Conservation (phyloP, 192 early-diverging fungal species). For the Umbelopsis sp. region DNA sequence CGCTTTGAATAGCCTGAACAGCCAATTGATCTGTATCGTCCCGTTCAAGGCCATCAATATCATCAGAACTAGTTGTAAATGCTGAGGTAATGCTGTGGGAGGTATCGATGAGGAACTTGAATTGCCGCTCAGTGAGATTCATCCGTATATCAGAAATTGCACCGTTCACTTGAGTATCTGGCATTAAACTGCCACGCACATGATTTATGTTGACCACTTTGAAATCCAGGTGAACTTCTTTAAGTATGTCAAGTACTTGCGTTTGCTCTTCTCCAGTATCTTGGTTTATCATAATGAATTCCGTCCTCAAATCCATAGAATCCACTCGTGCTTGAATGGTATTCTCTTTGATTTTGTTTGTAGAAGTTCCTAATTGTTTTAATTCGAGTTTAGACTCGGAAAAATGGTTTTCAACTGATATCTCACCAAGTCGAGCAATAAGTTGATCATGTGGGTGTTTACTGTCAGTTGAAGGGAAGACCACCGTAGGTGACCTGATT, state of each 20-base stretch:
- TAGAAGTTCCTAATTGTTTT: neutral
- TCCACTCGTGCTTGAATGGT: constrained; percentile 60
- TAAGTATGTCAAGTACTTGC: constrained; percentile 61
- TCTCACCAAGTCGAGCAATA: constrained; percentile 68
- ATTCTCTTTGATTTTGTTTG: constrained; percentile 29
- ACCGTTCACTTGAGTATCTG: constrained; percentile 51
- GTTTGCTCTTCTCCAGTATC: neutral
- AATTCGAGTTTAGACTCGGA: neutral
- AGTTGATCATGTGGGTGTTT: constrained; percentile 48
- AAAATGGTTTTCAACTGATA: constrained; percentile 69
- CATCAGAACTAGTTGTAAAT: constrained; percentile 28
- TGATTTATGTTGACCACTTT: constrained; percentile 46
- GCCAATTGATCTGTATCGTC: constrained; percentile 15
- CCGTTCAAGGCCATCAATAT: constrained; percentile 19
- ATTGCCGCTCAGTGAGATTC: constrained; percentile 65
- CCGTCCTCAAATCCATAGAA: constrained; percentile 38
- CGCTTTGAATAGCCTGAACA: constrained; percentile 15
- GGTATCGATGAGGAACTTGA: constrained; percentile 58
- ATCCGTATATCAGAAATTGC: constrained; percentile 60
- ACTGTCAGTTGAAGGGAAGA: constrained; percentile 62
- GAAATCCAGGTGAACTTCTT: constrained; percentile 70
- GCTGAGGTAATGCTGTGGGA: neutral
- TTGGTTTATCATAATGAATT: neutral
- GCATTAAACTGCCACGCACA: constrained; percentile 39
- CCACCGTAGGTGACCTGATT: constrained; percentile 75